Evolutionary conservation across 306 rosid genomes (phyloP), one percentile per base, ranked within the genome.

Genomic region (Echinosophora koreensis): DNA sequence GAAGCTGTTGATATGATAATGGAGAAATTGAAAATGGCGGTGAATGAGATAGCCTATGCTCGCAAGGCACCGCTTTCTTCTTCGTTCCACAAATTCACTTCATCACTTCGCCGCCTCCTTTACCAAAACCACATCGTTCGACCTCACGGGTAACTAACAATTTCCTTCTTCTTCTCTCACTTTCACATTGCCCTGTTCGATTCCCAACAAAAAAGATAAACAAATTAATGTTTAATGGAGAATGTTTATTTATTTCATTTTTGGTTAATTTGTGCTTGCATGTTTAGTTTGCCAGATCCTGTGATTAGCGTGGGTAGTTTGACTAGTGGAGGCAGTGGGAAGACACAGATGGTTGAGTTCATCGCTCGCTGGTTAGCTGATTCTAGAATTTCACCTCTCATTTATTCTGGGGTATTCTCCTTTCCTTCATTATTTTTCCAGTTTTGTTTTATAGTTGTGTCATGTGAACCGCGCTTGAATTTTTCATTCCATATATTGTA

Each of bases 241-340:
- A n/a, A n/a, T n/a, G n/a, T n/a, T 28, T 28, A 1, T 28, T 28
- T 28, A 28, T 28, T 28, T 28, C 2, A 28, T 28, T 28, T 39
- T 39, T 8, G 8, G 1, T 39, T 39, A 39, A 6, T 39, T 28
- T 69, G 62, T 41, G 50, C 71, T 58, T 82, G 55, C 60, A 73
- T 88, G 90, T 85, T 82, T 87, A 84, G 97, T 82, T 88, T 95
- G 80, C 86, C 89, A 2, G 74, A 92, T 63, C 92, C 92, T 15
- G 93, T 92, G 63, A 87, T 95, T 4, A 92, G 98, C 81, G 85
- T 95, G 13, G 97, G 98, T 59, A 95, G 90, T 88, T 87, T 92
- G 87, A 92, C 92, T 1, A 92, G 98, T 97, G 97, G 97, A 57
- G 98, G 97, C 70, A 94, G 89, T 84, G 97, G 98, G 78, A 93